Evolutionary conservation across 345 rosid genomes (phyloP).

Genomic region (Gossypium rotundifolium): DNA sequence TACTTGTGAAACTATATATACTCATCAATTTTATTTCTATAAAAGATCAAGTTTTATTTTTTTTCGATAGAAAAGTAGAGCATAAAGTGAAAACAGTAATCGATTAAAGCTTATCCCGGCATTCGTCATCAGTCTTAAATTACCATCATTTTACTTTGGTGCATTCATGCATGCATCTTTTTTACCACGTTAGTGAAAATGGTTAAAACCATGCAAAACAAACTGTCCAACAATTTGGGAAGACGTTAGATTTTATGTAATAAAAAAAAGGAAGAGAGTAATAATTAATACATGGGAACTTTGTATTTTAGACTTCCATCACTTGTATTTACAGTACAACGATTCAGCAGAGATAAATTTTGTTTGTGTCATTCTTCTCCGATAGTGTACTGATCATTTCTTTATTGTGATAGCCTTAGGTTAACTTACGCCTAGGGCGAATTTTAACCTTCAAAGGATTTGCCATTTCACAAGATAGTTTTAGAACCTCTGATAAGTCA

Average conservation of each 20-base stretch:
- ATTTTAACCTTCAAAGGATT: slow-evolving; percentile 48
- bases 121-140: too few relatives aligned
- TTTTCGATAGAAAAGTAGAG: too few relatives aligned
- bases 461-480: slow-evolving; percentile 81
- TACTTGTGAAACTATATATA: not conserved
- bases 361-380: too few relatives aligned
- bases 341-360: not conserved
- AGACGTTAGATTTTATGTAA: too few relatives aligned
- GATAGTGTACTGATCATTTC: too few relatives aligned
- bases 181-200: not conserved
- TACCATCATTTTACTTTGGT: not conserved
- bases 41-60: too few relatives aligned
- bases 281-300: not conserved
- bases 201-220: too few relatives aligned
- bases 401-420: not conserved
- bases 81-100: too few relatives aligned
- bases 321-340: slow-evolving; percentile 14
- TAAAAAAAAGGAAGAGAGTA: not conserved
- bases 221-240: too few relatives aligned
- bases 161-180: not conserved
- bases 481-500: slow-evolving; percentile 62
- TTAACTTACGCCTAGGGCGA: slow-evolving; percentile 29
- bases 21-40: not conserved
- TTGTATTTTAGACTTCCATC: not conserved
- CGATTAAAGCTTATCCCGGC: too few relatives aligned